These are phyloP conservation scores for Pontederia crassipes DNA, from an alignment of 176 grass and related monocot genomes.

Conservation along the genomic window DNA sequence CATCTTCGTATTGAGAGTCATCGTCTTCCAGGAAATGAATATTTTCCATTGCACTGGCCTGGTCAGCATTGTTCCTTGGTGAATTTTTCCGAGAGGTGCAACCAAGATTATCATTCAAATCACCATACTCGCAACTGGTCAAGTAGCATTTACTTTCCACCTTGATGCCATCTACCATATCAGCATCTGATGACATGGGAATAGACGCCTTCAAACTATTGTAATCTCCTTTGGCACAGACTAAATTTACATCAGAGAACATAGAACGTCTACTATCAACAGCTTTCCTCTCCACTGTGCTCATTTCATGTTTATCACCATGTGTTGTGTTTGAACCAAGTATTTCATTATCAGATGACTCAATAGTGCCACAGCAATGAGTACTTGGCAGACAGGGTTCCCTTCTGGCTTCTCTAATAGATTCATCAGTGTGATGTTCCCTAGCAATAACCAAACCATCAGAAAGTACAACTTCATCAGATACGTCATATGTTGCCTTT, in stretches of 20 bases:
- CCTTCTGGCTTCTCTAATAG: not conserved
- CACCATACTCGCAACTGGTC: too few relatives aligned
- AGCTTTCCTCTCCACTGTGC: not conserved
- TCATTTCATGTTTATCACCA: slow-evolving; percentile 3
- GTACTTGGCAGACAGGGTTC: not conserved
- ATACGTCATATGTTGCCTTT: not conserved
- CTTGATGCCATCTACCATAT: too few relatives aligned
- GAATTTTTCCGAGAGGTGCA: slow-evolving; percentile 19
- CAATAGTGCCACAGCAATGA: not conserved
- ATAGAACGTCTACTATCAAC: not conserved
- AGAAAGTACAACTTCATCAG: slow-evolving; percentile 11
- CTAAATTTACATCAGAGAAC: not conserved
- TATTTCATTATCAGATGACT: slow-evolving; percentile 8
- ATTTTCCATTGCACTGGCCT: slow-evolving; percentile 22
- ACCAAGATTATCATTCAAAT: slow-evolving; percentile 10
- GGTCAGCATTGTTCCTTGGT: slow-evolving; percentile 25
- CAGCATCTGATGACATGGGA: too few relatives aligned
- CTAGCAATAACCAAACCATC: slow-evolving; percentile 1
- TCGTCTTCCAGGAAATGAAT: slow-evolving; percentile 46
- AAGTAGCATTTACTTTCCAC: too few relatives aligned
- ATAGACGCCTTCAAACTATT: too few relatives aligned
- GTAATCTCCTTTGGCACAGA: too few relatives aligned
- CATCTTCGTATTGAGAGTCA: slow-evolving; percentile 97
- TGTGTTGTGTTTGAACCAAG: not conserved
- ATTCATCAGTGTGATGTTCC: slow-evolving; percentile 12